Evolutionary conservation across 1,284 basidiomycete genomes (phyloP).

Genomic region (Ustilago bromivora): DNA sequence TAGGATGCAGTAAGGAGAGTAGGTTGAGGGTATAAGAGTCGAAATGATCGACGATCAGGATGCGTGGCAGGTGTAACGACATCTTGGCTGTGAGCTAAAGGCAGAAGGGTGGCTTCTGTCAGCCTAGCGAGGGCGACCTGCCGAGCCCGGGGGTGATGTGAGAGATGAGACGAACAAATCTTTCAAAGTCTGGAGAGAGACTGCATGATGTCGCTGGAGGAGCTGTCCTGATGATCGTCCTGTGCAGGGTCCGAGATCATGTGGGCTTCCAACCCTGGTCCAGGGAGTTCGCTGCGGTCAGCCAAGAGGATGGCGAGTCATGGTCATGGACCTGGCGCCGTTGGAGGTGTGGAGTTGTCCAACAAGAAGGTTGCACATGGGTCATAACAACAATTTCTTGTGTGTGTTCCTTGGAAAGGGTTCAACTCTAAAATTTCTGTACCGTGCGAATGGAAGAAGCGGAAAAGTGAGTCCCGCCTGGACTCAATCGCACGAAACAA

Average conservation of each 20-base stretch:
- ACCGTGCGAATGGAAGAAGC: constrained; percentile 45
- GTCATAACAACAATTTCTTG: not conserved
- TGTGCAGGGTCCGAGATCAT: not conserved
- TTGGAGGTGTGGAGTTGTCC: not conserved
- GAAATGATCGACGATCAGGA: constrained; percentile 66
- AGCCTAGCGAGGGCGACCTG: not conserved
- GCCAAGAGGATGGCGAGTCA: not conserved
- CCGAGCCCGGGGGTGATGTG: not conserved
- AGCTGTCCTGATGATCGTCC: not conserved
- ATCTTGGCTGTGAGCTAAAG: constrained; percentile 1
- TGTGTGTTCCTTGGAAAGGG: constrained; percentile 4
- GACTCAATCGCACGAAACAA: too few relatives aligned
- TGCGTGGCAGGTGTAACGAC: constrained; percentile 53
- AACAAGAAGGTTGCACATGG: not conserved
- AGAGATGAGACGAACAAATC: not conserved
- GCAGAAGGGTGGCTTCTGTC: not conserved
- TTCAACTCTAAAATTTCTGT: constrained; percentile 8
- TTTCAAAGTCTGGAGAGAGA: too few relatives aligned
- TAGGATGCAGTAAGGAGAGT: constrained; percentile 52
- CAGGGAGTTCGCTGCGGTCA: not conserved
- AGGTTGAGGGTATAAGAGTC: constrained; percentile 69
- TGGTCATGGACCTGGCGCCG: not conserved
- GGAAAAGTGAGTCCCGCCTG: not conserved
- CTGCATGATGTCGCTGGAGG: too few relatives aligned
- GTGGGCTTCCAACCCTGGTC: not conserved